Percentiles rank a stretch among this genome's conserved stretches.
phyloP scores from a whole-genome alignment of 306 rosid species.

The Ochetophila trinervis region DNA sequence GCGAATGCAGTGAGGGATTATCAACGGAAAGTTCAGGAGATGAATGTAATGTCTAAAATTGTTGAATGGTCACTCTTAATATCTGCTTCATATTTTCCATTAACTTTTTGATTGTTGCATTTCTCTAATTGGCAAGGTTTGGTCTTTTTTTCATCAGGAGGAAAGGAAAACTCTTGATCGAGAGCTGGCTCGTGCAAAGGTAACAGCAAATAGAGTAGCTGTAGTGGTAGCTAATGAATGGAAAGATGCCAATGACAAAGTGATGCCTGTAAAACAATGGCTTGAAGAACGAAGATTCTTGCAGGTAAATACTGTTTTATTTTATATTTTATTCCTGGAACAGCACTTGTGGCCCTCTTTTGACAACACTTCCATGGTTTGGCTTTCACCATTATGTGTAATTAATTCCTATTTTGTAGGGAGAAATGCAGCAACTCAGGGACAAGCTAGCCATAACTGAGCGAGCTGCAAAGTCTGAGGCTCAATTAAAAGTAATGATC shows the following conservation, averaged over 20 bases:
- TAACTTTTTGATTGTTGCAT: slow-evolving; percentile 15
- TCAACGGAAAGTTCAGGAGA: slow-evolving; percentile 97
- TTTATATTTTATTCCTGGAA: slow-evolving; percentile 2
- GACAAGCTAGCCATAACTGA: slow-evolving; percentile 87
- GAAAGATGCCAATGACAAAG: slow-evolving; percentile 97
- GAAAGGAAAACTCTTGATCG: slow-evolving; percentile 96
- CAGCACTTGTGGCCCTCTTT: not conserved
- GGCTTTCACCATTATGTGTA: slow-evolving; percentile 9
- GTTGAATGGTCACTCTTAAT: slow-evolving; percentile 14
- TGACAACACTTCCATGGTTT: slow-evolving; percentile 7
- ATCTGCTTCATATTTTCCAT: slow-evolving; percentile 14
- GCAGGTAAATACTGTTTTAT: slow-evolving; percentile 47
- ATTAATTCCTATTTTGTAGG: slow-evolving; percentile 43
- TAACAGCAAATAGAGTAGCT: slow-evolving; percentile 97
- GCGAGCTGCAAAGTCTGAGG: slow-evolving; percentile 88
- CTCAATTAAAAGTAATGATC: slow-evolving; percentile 87
- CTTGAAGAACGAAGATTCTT: slow-evolving; percentile 93
- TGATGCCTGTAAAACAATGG: slow-evolving; percentile 99
- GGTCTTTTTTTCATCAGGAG: slow-evolving; percentile 55
- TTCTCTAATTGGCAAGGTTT: slow-evolving; percentile 22
- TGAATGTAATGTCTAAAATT: slow-evolving; percentile 66
- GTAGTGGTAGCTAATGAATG: slow-evolving; percentile 97
- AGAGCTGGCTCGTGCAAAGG: slow-evolving; percentile 98
- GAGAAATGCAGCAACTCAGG: slow-evolving; percentile 98
- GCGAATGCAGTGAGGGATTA: slow-evolving; percentile 99